A percentile compares a stretch with the other conserved stretches of the same genome.
These are phyloP conservation scores for Fragilaria radians DNA, from an alignment of 108 stramenopile species.

Conservation along the genomic window DNA sequence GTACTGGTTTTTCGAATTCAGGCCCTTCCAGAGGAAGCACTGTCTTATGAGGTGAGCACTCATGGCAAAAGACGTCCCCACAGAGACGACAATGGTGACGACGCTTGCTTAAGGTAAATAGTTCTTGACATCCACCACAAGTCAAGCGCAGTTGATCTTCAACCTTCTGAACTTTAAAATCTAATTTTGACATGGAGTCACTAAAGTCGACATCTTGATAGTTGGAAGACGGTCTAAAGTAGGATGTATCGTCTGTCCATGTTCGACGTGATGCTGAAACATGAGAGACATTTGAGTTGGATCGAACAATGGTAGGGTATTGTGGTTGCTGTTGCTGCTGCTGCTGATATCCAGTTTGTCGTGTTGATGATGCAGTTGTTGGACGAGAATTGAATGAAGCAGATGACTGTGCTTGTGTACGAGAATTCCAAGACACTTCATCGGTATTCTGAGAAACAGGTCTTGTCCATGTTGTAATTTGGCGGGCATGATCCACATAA, in stretches of 20 bases:
- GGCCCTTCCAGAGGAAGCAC: slow-evolving; percentile 60
- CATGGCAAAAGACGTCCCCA: slow-evolving; percentile 91
- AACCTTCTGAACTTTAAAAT: slow-evolving; percentile 59
- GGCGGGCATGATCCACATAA: slow-evolving; percentile 81
- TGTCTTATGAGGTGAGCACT: slow-evolving; percentile 36
- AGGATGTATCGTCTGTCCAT: slow-evolving; percentile 15
- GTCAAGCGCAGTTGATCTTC: slow-evolving; percentile 44
- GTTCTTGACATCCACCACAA: slow-evolving; percentile 44
- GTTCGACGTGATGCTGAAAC: neutral
- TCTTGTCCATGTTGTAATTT: slow-evolving; percentile 73
- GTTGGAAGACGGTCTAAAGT: slow-evolving; percentile 12
- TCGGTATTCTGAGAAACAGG: slow-evolving; percentile 14
- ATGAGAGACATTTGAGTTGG: neutral
- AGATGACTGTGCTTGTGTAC: neutral
- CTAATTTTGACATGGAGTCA: slow-evolving; percentile 46
- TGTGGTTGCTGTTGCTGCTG: neutral
- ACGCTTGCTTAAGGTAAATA: slow-evolving; percentile 63
- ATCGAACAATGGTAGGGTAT: neutral
- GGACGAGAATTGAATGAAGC: neutral
- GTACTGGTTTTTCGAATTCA: slow-evolving; percentile 61
- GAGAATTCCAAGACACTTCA: neutral
- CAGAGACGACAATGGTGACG: slow-evolving; percentile 94
- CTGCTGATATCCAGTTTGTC: neutral
- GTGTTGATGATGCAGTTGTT: neutral
- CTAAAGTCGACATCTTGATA: slow-evolving; percentile 34